A percentile compares a stretch with the other conserved stretches of the same genome.
Evolutionary conservation across 1,139 yeast species (phyloP).

Genomic region (Candida tetrigidarum): DNA sequence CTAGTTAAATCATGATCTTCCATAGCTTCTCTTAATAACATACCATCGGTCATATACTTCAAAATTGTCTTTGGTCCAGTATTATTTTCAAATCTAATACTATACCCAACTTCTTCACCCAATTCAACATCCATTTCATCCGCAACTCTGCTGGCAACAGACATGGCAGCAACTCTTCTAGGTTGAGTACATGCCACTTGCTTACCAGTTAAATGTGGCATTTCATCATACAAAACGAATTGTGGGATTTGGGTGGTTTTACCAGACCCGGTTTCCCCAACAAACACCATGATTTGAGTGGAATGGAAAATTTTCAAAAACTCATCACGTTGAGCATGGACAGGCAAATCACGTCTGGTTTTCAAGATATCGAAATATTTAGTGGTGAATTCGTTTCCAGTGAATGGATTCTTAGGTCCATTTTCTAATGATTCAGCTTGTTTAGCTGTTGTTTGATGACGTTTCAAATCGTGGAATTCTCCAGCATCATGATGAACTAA

Average conservation of each 20-base stretch:
- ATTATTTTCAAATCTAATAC: conserved; percentile 91
- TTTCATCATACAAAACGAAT: conserved; percentile 90
- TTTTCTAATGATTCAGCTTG: conserved; percentile 71
- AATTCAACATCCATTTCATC: conserved; percentile 92
- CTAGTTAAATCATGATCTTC: conserved; percentile 82
- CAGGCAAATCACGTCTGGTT: conserved; percentile 86
- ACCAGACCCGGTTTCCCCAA: conserved; percentile 99
- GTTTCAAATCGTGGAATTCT: conserved; percentile 55
- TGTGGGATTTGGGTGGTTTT: conserved; percentile 98
- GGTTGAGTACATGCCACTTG: conserved; percentile 98
- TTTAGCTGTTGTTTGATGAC: conserved; percentile 75
- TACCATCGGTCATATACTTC: conserved; percentile 99
- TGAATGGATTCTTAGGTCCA: conserved; percentile 75
- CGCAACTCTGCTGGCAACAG: conserved; percentile 95
- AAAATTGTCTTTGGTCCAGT: conserved; percentile 79
- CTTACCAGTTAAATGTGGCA: conserved; percentile 78
- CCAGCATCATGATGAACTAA: conserved; percentile 50
- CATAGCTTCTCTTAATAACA: conserved; percentile 97
- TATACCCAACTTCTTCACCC: conserved; percentile 94
- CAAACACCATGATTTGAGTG: conserved; percentile 95
- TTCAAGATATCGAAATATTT: conserved; percentile 79
- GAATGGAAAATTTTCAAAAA: conserved; percentile 81
- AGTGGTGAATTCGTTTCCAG: conserved; percentile 61
- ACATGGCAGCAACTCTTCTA: conserved; percentile 97
- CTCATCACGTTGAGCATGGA: conserved; percentile 90